Evolutionary conservation across 1,284 basidiomycete species (phyloP), one percentile per base, ranked within the genome.

Genomic region (Xerocomus minutiporus): DNA sequence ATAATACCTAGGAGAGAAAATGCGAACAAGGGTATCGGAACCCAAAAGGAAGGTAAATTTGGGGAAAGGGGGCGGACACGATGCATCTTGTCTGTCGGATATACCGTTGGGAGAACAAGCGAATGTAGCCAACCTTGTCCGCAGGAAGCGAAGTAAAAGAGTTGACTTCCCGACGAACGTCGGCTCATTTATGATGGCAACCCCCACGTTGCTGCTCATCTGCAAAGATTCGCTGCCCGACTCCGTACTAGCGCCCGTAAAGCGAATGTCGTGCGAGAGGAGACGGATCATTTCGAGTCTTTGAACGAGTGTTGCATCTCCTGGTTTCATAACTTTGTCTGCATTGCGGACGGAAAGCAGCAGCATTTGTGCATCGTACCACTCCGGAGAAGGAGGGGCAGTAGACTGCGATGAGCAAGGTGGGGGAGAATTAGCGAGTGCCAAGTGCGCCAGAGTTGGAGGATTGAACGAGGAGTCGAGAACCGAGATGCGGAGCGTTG

Each of bases 381-480:
- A 36, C 26, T 57, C 47, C 1, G 44, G 31, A 40, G 57, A 45
- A 20, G 58, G 35, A 11, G 52, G 39, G 9, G 59, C 49, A 11
- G 50, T 25, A 52, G 38, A 31, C 26, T 39, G 29, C 25, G 48
- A 1, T 26, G 28, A 48, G 50, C 51, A 61, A 1, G 76, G 75
- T 23, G 69, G 69, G 1, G 56, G 63, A 4, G 76, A 73, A 52
- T 77, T 79, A 17, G 84, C 84, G 43, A 97, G 82, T 0, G 89
- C 86, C 51, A 88, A 78, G 66, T 99, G 95, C 0, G 96, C 93
- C 11, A 79, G 69, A 0, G 91, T 93, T 0, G 96, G 96, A 2
- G 96, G 95, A 63, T 99, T 97, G 74, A 94, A 98, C 1, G 91
- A 95, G 0, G 93, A 88, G 64, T 98, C 95, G 34, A 98, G 79